Base-by-base conservation (phyloP, 1,284 basidiomycete species). In the Malassezia slooffiae region DNA sequence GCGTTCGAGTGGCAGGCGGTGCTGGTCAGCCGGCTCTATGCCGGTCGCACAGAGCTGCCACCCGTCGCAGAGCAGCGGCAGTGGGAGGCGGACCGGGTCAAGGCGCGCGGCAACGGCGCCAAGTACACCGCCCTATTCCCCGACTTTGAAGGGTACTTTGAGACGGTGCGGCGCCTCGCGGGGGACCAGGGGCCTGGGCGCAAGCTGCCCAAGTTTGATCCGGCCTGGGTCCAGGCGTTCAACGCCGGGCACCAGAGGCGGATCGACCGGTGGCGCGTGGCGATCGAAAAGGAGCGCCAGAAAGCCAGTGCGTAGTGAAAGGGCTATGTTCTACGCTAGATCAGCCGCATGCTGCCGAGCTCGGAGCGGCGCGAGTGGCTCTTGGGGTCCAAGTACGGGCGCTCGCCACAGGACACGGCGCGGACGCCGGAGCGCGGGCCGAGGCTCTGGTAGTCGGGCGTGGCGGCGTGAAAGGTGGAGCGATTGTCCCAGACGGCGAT, bases 401-500 rank as follows among this genome's bases (percentile, higher is more conserved):
- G 37, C 35, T 57, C 55, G 7, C 55, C 55, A 8, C 52, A 38
- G 5, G 46, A 47, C 2, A 57, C 53, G 11, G 50, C 53, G 9
- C 55, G 45, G 1, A 55, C 50, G 10, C 53, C 55, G 2, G 50
- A 47, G 20, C 55, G 53, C 8, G 44, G 39, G 10, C 55, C 55
- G 2, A 53, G 33, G 3, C 41, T 38, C 17, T 36, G 34, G 41
- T 55, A 55, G 33, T 57, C 55, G 5, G 55, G 55, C 20, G 46
- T 57, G 4, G 52, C 52, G 10, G 52, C 51, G 23, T 54, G 55
- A 34, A 31, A 57, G 16, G 43, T 39, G 2, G 41, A 44, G 1
- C 52, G 39, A 27, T 56, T 54, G 34, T 56, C 54, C 43, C 44
- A 56, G 15, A 56, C 43, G 6, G 57, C 60, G 10, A 67, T 43